Base-by-base conservation (phyloP, 805 yeast species). In the Teunomyces aglyptinius region DNA sequence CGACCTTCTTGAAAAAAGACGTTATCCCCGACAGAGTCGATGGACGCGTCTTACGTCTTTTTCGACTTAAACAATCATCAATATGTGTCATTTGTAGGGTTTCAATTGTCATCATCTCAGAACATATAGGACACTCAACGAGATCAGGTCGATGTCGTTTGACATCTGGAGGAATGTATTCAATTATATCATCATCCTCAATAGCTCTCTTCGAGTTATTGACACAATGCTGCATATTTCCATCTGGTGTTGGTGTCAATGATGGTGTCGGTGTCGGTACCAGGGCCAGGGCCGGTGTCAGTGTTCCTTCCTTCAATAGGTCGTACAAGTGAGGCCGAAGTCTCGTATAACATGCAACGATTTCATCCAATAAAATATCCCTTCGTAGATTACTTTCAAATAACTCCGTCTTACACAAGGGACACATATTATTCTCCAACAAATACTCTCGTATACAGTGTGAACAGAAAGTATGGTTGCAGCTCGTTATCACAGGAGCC, bases 401-500 rank as follows among this genome's bases (percentile, higher is more conserved):
- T 26, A 84, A 78, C 54, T 83, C 87, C 20, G 77, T 73, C 19
- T 84, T 76, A 62, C 97, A 91, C 43, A 87, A 65, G 0, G 97
- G 97, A 58, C 97, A 91, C 48, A 75, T 69, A 15, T 78, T 76
- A 26, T 77, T 79, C 32, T 64, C 65, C n/a, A 81, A 68, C 33
- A 91, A 65, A 51, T 85, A 81, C 50, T 85, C 79, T 48, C 96
- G 73, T 24, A 91, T 86, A 62, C 98, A 91, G 11, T 83, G 74
- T 0, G 96, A 88, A 64, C 98, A 91, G 62, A 89, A 91, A 0
- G 91, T 83, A 63, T 91, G 97, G 31, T 87, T 85, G 69, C 98
- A 91, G 2, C 85, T 77, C 0, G 97, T 87, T 36, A 86, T 67
- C 31, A 89, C 88, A 1, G 98, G 97, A 0, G 91, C 86, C 27